Evolutionary conservation across 176 grass and related monocot species (phyloP), one percentile per base, ranked within the genome.

Genomic region (Ananas comosus): DNA sequence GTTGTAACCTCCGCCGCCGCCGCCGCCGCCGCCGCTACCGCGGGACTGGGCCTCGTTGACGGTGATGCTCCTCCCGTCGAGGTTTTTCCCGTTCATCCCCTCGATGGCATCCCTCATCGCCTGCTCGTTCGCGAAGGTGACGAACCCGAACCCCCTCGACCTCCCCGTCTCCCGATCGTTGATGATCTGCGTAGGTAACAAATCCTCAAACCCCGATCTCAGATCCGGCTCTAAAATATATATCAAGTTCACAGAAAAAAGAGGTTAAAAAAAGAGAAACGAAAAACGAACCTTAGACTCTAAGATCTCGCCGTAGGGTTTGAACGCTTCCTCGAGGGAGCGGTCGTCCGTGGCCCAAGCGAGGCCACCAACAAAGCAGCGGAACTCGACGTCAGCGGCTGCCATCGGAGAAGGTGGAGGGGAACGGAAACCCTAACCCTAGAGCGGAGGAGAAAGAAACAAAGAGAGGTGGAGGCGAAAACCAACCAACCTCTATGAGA

Each of bases 21-120:
- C 53, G n/a, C 70, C 63, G 57, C 74, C 18, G 4, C 73, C 21
- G 0, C 88, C 74, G 0, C 50, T 68, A 53, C 77, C 49, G 49
- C 89, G 89, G 9, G 87, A 93, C 77, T 90, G 94, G 53, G 94
- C 94, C 80, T 99, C 83, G 57, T 99, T 99, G 80, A 99, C 84
- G 69, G 89, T 99, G 89, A 93, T 99, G 74, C 17, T 88, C 72
- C 89, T 85, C 12, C 94, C 94, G 77, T 93, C 89, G 0, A 99
- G 84, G 23, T 71, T 69, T 89, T 84, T 73, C 16, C 86, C 94
- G 66, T 93, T 99, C 94, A 99, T 99, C 1, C 51, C 69, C 70
- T 93, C 74, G 78, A 99, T 99, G 74, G 94, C 94, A 12, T 83
- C 73, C 73, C 80, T 74, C 94, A 99, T 99, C 16, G 89, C 16